Percentiles rank a stretch among this genome's conserved stretches.
These are phyloP conservation scores for Begonia loranthoides DNA, from an alignment of 306 rosid genomes.

Conservation along the genomic window DNA sequence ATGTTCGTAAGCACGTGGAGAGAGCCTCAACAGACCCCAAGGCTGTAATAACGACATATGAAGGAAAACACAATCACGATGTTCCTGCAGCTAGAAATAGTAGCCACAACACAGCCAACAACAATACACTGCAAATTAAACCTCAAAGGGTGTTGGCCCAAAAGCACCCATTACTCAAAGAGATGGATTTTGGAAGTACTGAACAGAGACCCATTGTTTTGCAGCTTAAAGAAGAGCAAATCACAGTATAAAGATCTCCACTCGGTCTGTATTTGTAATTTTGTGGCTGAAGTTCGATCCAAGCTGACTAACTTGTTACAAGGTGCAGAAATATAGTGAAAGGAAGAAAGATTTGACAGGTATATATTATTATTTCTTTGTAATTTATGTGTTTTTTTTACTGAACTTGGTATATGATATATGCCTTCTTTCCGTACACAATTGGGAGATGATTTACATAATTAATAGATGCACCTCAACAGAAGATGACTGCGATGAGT, in stretches of 20 bases:
- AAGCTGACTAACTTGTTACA: conserved; percentile 27
- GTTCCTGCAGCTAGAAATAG: conserved; percentile 89
- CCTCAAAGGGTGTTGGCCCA: conserved; percentile 25
- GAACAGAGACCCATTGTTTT: conserved; percentile 54
- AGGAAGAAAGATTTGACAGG: conserved; percentile 22
- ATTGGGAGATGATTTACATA: conserved; percentile 1
- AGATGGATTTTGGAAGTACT: conserved; percentile 38
- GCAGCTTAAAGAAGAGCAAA: conserved; percentile 67
- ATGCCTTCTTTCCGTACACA: conserved; percentile 3
- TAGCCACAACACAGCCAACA: conserved; percentile 61
- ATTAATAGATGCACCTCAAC: not conserved
- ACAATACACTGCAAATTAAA: conserved; percentile 33
- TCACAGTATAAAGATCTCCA: conserved; percentile 22
- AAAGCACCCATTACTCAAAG: conserved; percentile 48
- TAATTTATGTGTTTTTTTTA: conserved; percentile 22
- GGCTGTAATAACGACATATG: conserved; percentile 84
- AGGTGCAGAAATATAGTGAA: conserved; percentile 19
- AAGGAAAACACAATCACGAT: conserved; percentile 85
- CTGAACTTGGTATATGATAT: conserved; percentile 19
- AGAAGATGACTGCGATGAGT: not conserved
- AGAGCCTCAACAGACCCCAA: conserved; percentile 84
- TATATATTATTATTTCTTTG: conserved; percentile 16
- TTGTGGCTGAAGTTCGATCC: conserved; percentile 14
- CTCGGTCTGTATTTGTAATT: not conserved
- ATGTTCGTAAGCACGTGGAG: conserved; percentile 92